Evolutionary conservation across 139 green algal genomes (phyloP), one percentile per base, ranked within the genome.

Genomic region (Chara braunii): DNA sequence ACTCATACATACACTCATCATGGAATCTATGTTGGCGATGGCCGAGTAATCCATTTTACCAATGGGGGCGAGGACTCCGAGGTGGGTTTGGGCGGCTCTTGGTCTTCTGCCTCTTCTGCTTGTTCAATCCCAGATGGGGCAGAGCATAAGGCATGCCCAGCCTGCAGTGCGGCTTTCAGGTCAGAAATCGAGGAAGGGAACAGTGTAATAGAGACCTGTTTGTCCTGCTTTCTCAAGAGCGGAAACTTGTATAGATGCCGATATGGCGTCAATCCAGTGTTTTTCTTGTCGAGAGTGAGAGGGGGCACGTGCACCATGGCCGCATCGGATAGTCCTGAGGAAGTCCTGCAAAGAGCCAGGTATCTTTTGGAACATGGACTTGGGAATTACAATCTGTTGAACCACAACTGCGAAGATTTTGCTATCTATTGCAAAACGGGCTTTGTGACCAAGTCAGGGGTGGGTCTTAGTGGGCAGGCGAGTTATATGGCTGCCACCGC

Each of bases 401-500:
- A 72, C 33, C 64, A 72, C 63, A 72, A 72, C 35, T 72, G 63
- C 37, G 63, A 72, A 43, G 56, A 71, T 18, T 72, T 72, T 55
- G 53, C 54, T 2, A 22, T 72, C 3, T 72, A 72, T 54, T 72
- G 63, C 54, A 72, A 72, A 43, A 72, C 63, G 7, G 57, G 40
- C 40, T 18, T 48, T 18, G 40, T 48, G 18, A 48, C n/a, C n/a
- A n/a, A n/a, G n/a, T n/a, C n/a, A n/a, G n/a, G n/a, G n/a, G n/a
- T n/a, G n/a, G n/a, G n/a, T n/a, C n/a, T n/a, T n/a, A n/a, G n/a
- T n/a, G n/a, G n/a, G n/a, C n/a, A n/a, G n/a, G n/a, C n/a, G n/a
- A n/a, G n/a, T n/a, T n/a, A n/a, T n/a, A n/a, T n/a, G n/a, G n/a
- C n/a, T n/a, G n/a, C n/a, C n/a, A n/a, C n/a, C n/a, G n/a, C n/a